Conservation (phyloP, 2,329 filamentous ascomycete genomes). For the Neurospora crassa region DNA sequence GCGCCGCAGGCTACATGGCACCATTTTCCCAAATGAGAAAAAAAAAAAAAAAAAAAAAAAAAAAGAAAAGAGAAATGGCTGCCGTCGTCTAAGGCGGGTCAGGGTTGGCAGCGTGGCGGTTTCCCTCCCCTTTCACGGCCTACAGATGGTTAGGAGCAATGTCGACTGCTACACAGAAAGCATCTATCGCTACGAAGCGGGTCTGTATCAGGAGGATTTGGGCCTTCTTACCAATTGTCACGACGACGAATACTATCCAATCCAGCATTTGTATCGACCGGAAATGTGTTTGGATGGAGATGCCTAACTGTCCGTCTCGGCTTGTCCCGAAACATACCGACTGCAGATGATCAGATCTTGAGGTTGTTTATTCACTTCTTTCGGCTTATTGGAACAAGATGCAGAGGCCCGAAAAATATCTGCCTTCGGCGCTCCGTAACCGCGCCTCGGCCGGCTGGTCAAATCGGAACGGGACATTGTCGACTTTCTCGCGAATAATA, state of each 20-base stretch:
- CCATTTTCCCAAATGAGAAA: neutral
- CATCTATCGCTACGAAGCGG: neutral
- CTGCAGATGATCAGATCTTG: neutral
- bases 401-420: neutral
- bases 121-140: neutral
- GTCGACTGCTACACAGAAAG: neutral
- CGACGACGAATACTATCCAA: neutral
- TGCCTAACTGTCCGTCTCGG: neutral
- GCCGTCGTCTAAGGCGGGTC: neutral
- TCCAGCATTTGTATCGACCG: neutral
- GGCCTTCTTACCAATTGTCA: neutral
- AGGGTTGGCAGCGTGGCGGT: neutral
- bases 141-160: neutral
- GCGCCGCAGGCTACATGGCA: neutral
- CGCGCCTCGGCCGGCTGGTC: neutral
- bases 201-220: neutral
- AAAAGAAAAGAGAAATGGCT: neutral
- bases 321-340: neutral
- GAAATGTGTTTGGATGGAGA: neutral
- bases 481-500: neutral
- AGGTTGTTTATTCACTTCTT: neutral
- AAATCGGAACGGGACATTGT: neutral
- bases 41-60: no score
- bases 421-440: neutral
- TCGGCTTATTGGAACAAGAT: neutral